phyloP scores from a whole-genome alignment of 495 filamentous ascomycete genomes.

The Astrothelium subdiscretum region DNA sequence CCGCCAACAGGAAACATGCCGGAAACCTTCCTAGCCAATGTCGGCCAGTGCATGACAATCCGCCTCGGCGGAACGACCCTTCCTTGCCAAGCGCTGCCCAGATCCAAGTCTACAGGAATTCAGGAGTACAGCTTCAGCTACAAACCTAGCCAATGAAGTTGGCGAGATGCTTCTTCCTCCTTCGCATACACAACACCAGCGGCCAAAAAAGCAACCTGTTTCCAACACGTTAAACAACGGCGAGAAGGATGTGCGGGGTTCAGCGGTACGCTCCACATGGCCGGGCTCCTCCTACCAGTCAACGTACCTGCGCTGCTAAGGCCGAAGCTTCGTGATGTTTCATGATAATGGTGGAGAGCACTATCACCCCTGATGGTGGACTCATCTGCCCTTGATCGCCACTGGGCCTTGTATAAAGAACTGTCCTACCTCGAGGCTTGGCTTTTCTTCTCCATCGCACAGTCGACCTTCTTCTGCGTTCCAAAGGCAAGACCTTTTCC shows the following conservation, averaged over 20 bases:
- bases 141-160: neutral
- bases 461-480: constrained; percentile 1
- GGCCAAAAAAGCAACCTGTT: neutral
- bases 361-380: neutral
- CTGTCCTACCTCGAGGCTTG: neutral
- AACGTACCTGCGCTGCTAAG: neutral
- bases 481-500: constrained; percentile 7
- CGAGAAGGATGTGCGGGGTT: neutral
- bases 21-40: neutral
- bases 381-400: constrained; percentile 4
- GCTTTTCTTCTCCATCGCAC: constrained; percentile 11
- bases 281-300: neutral
- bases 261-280: neutral
- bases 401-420: constrained; percentile 1
- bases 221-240: neutral
- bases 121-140: neutral
- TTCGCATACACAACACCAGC: neutral
- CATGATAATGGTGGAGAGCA: neutral
- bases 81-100: neutral
- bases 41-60: neutral
- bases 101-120: neutral
- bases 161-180: neutral
- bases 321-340: neutral
- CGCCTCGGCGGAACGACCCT: neutral
- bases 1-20: neutral